A percentile compares a stretch with the other conserved stretches of the same genome.
Conservation (phyloP, 306 rosid genomes). For the Astragalus glycyphyllos region DNA sequence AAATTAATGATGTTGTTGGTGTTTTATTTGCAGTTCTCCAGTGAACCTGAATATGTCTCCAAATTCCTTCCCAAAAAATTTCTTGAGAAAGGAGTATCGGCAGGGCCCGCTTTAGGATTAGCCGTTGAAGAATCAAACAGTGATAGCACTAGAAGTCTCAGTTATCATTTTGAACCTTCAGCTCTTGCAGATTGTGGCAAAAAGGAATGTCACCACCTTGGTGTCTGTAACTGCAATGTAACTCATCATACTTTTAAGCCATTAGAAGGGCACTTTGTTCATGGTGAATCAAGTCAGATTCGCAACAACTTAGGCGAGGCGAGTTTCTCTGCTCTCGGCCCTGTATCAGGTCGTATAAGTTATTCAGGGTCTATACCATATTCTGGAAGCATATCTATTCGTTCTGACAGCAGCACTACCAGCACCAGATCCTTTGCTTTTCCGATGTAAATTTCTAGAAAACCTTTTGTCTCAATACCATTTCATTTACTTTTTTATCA, state of each 20-base stretch:
- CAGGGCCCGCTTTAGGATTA: slow-evolving; percentile 17
- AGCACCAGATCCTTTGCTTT: slow-evolving; percentile 97
- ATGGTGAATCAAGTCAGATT: slow-evolving; percentile 41
- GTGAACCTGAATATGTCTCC: slow-evolving; percentile 40
- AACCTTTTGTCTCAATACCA: slow-evolving; percentile 8
- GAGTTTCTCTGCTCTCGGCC: slow-evolving; percentile 63
- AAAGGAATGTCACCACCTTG: slow-evolving; percentile 46
- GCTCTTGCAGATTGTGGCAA: slow-evolving; percentile 40
- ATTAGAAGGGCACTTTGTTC: slow-evolving; percentile 37
- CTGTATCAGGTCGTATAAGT: slow-evolving; percentile 54
- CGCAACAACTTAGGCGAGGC: slow-evolving; percentile 53
- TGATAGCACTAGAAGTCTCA: slow-evolving; percentile 45
- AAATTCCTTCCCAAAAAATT: slow-evolving; percentile 22
- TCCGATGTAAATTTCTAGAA: slow-evolving; percentile 63
- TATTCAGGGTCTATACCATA: slow-evolving; percentile 68
- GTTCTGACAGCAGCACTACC: slow-evolving; percentile 96
- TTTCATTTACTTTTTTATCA: neutral
- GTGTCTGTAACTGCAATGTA: slow-evolving; percentile 34
- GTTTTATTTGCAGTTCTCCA: slow-evolving; percentile 51
- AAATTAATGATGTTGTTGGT: slow-evolving; percentile 32
- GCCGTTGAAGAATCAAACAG: slow-evolving; percentile 44
- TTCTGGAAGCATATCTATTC: slow-evolving; percentile 86
- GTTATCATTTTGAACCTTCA: slow-evolving; percentile 44
- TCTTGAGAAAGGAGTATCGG: slow-evolving; percentile 39
- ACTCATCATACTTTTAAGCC: slow-evolving; percentile 32